These are phyloP conservation scores for Cytospora mali DNA, from an alignment of 2,329 filamentous ascomycete species.

Conservation along the genomic window DNA sequence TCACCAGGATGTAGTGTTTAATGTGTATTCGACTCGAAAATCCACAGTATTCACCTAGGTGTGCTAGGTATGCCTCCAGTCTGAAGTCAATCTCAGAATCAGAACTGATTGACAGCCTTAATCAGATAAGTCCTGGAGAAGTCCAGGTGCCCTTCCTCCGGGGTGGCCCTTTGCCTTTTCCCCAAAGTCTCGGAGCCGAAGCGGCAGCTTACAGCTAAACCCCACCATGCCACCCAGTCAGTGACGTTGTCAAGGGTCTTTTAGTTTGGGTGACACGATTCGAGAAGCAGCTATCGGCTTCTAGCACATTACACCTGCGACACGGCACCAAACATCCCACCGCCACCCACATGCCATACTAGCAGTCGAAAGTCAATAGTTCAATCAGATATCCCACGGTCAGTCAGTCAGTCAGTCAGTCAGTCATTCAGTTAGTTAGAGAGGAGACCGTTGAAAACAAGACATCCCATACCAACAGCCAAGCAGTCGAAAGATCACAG, in stretches of 20 bases:
- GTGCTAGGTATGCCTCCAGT: no score
- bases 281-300: slow-evolving; percentile 6
- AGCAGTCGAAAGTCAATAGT: background rate
- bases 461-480: background rate
- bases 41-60: no score
- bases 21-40: no score
- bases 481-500: slow-evolving; percentile 9
- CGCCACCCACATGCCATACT: background rate
- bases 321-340: background rate
- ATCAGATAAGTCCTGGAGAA: no score
- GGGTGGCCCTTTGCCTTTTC: no score
- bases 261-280: slow-evolving; percentile 5
- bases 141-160: no score
- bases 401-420: no score
- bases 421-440: no score
- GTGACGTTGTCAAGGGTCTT: slow-evolving; percentile 22
- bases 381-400: background rate
- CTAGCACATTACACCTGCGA: slow-evolving; percentile 10
- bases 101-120: no score
- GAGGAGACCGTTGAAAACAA: background rate
- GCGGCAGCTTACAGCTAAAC: slow-evolving; percentile 1
- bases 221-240: slow-evolving; percentile 13
- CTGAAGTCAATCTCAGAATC: no score
- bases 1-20: no score
- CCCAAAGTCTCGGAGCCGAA: slow-evolving; percentile 13